These are phyloP conservation scores for Vicia sativa DNA, from an alignment of 306 rosid species.

Conservation along the genomic window DNA sequence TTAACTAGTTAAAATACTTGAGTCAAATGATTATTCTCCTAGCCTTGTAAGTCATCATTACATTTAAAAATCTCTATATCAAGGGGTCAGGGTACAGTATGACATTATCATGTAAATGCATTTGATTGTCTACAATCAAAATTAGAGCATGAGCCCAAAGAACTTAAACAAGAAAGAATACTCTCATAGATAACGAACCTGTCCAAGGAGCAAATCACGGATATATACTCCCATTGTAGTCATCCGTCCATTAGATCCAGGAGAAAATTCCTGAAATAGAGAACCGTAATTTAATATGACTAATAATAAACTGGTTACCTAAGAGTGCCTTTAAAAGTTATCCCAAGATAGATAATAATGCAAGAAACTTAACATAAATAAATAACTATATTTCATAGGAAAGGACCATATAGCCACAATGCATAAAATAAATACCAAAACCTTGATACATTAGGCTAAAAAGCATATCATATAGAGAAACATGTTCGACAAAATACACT, in stretches of 20 bases:
- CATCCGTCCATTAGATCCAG: conserved; percentile 94
- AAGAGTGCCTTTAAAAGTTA: conserved; percentile 15
- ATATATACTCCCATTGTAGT: conserved; percentile 92
- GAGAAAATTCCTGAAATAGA: conserved; percentile 89
- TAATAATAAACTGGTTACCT: conserved; percentile 11
- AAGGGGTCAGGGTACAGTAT: conserved; percentile 26
- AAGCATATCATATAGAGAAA: neutral
- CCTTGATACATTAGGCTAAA: conserved; percentile 3
- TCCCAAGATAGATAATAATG: neutral
- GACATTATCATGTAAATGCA: conserved; percentile 32
- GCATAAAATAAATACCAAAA: conserved; percentile 19
- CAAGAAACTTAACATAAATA: conserved; percentile 24
- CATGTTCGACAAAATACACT: conserved; percentile 4
- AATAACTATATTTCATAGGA: conserved; percentile 2
- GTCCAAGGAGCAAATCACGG: conserved; percentile 99
- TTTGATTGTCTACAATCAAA: conserved; percentile 42
- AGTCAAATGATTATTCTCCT: conserved; percentile 43
- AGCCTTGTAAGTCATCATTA: conserved; percentile 31
- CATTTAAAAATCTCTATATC: conserved; percentile 38
- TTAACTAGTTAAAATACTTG: conserved; percentile 44
- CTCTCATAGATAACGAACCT: conserved; percentile 55
- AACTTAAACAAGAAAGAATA: conserved; percentile 26
- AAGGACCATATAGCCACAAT: conserved; percentile 4
- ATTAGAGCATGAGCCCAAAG: conserved; percentile 13
- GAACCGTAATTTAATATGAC: conserved; percentile 21